Evolutionary conservation across 768 basidiomycete species (phyloP), one percentile per base, ranked within the genome.

Genomic region (Termitomyces sp.): DNA sequence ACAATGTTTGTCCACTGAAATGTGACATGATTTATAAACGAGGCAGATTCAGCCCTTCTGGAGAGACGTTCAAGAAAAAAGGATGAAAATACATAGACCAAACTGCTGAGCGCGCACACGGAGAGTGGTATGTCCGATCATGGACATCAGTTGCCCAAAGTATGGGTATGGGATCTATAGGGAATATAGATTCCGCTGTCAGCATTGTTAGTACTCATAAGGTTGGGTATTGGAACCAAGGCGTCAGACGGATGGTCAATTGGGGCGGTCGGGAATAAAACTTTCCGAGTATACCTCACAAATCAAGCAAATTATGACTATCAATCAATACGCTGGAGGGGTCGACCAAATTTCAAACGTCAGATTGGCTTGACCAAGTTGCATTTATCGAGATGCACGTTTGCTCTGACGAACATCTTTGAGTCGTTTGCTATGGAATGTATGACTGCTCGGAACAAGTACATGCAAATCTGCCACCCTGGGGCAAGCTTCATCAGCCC

Each of bases 141-240:
- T 86, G 19, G 82, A 85, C 61, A 75, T 80, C 10, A n/a, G 78
- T 78, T 6, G 72, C 79, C 33, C 83, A 85, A 58, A 81, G 80
- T n/a, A 70, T 71, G 45, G 82, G 75, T 11, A 63, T 73, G 5
- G 85, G 82, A 12, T 80, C 85, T 60, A 78, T 86, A 12, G 85
- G 84, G 11, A 85, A 82, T 3, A 67, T 74, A 19, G 65, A 70
- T 48, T 84, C 82, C 21, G 85, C 84, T 23, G 81, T 83, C 66
- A 80, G 80, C 45, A 62, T 81, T 46, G 64, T 86, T 15, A 78
- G 82, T 3, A 69, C 68, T 17, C 72, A 77, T 35, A 69, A 84
- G 40, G 84, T 85, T 43, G 67, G 78, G 57, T 78, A 83, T 48
- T 86, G 85, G 85, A 71, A 80, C 40, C 68, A 70, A 48, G 82